Evolutionary conservation across 1,284 basidiomycete genomes (phyloP).

Genomic region (Leccinum insolens): DNA sequence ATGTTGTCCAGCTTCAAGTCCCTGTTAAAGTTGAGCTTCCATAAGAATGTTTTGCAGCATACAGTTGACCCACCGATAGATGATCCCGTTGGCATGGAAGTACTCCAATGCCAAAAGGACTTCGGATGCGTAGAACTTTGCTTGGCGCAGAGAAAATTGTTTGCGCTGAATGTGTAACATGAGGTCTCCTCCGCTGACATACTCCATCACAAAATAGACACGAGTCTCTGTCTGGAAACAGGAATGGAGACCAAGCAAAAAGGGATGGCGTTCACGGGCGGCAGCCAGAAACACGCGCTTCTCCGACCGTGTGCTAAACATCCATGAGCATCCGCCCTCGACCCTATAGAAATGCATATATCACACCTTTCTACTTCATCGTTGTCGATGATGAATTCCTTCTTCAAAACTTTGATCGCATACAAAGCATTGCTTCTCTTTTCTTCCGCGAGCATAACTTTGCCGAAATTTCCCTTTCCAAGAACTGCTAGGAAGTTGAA

Average conservation of each 20-base stretch:
- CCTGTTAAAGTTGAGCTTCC: constrained; percentile 43
- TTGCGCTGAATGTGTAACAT: constrained; percentile 94
- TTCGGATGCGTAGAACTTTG: constrained; percentile 99
- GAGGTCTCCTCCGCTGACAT: constrained; percentile 94
- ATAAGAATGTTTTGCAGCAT: neutral
- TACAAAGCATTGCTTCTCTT: constrained; percentile 93
- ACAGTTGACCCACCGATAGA: constrained; percentile 76
- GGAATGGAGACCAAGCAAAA: constrained; percentile 95
- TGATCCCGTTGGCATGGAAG: constrained; percentile 98
- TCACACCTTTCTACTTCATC: constrained; percentile 96
- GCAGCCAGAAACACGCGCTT: constrained; percentile 98
- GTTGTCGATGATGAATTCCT: constrained; percentile 99
- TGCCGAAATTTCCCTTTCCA: constrained; percentile 99
- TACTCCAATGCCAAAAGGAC: constrained; percentile 97
- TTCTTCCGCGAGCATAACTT: constrained; percentile 99
- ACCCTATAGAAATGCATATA: constrained; percentile 3
- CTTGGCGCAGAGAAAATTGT: constrained; percentile 93
- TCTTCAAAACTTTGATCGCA: constrained; percentile 99
- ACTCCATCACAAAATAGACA: constrained; percentile 94
- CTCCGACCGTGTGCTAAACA: constrained; percentile 91
- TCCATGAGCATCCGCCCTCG: constrained; percentile 13
- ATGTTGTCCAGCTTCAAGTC: constrained; percentile 99
- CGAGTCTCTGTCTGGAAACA: constrained; percentile 99
- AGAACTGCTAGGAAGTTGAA: constrained; percentile 99
- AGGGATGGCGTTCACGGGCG: constrained; percentile 95